Evolutionary conservation across 441 rosid species (phyloP).

Genomic region (Isatis lusitanica): DNA sequence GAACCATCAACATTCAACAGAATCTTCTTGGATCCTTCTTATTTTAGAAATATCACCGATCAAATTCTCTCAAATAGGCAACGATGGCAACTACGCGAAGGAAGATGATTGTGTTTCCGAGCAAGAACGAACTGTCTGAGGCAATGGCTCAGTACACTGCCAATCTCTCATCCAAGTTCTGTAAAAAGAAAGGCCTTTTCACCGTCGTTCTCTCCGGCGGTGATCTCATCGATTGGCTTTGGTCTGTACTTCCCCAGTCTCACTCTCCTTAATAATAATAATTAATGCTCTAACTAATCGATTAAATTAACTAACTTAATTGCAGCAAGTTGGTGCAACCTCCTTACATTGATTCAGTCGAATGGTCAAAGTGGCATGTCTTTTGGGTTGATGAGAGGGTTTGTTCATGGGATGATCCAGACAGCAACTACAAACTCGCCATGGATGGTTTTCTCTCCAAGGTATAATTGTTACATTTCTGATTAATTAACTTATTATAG

Average conservation of each 20-base stretch:
- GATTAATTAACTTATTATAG: background rate
- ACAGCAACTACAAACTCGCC: slow-evolving; percentile 82
- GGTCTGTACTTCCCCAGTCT: slow-evolving; percentile 34
- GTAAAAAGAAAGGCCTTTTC: slow-evolving; percentile 56
- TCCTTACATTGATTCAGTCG: slow-evolving; percentile 57
- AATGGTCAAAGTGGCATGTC: slow-evolving; percentile 82
- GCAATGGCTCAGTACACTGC: slow-evolving; percentile 68
- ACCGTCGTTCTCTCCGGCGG: slow-evolving; percentile 83
- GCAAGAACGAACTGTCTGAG: slow-evolving; percentile 35
- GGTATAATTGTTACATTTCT: slow-evolving; percentile 39
- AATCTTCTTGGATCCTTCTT: background rate
- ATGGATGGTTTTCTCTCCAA: slow-evolving; percentile 62
- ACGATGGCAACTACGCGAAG: slow-evolving; percentile 7
- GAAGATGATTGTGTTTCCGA: slow-evolving; percentile 2
- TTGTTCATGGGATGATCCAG: slow-evolving; percentile 60
- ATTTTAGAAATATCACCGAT: too few species aligned
- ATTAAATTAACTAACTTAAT: too few species aligned
- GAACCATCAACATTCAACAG: too few species aligned
- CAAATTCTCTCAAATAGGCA: background rate
- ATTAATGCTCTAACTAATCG: background rate
- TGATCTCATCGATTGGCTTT: slow-evolving; percentile 62
- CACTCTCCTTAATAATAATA: background rate
- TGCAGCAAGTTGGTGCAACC: slow-evolving; percentile 63
- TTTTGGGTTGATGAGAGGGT: slow-evolving; percentile 91
- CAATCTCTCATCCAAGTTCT: slow-evolving; percentile 55